phyloP scores from a whole-genome alignment of 2,329 filamentous ascomycete species.

The Penicillium sp. region DNA sequence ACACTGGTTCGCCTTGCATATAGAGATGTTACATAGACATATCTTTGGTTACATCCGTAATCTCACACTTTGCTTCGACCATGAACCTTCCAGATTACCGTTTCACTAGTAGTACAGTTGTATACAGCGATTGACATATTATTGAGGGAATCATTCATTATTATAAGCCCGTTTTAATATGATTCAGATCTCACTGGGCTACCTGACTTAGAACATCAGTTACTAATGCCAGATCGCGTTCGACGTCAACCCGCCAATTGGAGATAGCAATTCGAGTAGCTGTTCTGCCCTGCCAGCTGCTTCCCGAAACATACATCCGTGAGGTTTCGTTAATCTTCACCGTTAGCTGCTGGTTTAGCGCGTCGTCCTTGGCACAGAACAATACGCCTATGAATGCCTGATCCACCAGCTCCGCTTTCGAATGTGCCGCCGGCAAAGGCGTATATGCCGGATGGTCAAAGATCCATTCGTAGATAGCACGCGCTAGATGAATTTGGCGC shows the following conservation, averaged over 20 bases:
- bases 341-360: constrained; percentile 66
- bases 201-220: constrained; percentile 60
- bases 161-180: no score
- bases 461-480: constrained; percentile 66
- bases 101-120: no score
- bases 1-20: no score
- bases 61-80: no score
- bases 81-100: no score
- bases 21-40: no score
- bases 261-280: constrained; percentile 83
- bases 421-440: constrained; percentile 56
- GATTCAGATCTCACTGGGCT: constrained; percentile 24
- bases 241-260: constrained; percentile 75
- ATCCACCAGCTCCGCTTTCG: constrained; percentile 46
- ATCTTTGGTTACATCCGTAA: no score
- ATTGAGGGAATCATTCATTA: background rate
- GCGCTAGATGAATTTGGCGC: constrained; percentile 70
- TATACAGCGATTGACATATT: no score
- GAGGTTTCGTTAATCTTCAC: constrained; percentile 70
- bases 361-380: constrained; percentile 69
- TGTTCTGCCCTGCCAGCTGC: constrained; percentile 69
- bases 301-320: constrained; percentile 80
- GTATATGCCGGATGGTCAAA: constrained; percentile 63
- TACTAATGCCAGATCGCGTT: constrained; percentile 67
- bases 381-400: constrained; percentile 70